phyloP scores from a whole-genome alignment of 306 rosid genomes.

The Acacia confusa region DNA sequence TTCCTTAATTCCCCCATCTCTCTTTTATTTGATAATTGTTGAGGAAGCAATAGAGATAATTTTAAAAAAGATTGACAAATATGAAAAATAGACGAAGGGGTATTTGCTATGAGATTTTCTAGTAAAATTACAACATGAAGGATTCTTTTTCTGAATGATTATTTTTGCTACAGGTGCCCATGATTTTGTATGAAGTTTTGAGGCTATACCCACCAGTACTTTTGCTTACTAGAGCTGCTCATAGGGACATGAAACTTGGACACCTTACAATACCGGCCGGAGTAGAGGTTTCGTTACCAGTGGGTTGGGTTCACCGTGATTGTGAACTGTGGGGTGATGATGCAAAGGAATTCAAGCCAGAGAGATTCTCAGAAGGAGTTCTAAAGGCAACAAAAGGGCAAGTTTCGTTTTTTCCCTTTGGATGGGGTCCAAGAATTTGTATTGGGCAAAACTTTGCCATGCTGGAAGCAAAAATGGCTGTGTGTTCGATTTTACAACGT shows the following conservation, averaged over 20 bases:
- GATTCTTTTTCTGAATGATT: neutral
- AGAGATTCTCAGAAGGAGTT: constrained; percentile 33
- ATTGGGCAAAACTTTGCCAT: constrained; percentile 36
- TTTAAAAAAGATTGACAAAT: too few species aligned
- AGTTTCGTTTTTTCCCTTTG: constrained; percentile 26
- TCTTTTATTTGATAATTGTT: too few species aligned
- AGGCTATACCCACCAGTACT: neutral
- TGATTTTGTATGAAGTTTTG: constrained; percentile 29
- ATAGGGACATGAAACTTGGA: neutral
- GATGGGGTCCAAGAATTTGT: constrained; percentile 29
- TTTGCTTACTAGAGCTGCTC: neutral
- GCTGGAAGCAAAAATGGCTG: constrained; percentile 41
- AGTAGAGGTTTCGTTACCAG: neutral
- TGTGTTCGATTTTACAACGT: constrained; percentile 37
- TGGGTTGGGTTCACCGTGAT: constrained; percentile 25
- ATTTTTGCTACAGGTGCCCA: neutral
- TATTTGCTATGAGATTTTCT: neutral
- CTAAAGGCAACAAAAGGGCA: constrained; percentile 30
- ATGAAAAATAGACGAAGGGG: too few species aligned
- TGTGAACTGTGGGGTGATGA: constrained; percentile 31
- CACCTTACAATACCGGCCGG: neutral
- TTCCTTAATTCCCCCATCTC: too few species aligned
- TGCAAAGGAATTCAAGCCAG: constrained; percentile 30
- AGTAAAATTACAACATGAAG: neutral
- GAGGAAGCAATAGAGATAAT: too few species aligned